phyloP scores from a whole-genome alignment of 371 early-diverging fungal species.

The Rhizopus stolonifer region DNA sequence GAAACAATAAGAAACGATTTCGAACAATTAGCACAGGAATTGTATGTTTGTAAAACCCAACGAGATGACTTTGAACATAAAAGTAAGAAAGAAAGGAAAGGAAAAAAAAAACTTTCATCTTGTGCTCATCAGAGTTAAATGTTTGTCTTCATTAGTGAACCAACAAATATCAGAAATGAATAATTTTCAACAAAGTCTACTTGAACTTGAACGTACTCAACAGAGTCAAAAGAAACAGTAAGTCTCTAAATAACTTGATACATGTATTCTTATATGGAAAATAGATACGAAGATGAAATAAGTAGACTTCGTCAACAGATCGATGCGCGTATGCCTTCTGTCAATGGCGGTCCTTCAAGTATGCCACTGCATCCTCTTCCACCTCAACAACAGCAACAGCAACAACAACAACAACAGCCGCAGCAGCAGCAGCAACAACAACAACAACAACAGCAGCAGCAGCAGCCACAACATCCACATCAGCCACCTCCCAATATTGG shows the following conservation, averaged over 20 bases:
- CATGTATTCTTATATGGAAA: no score
- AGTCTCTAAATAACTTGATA: conserved; percentile 12
- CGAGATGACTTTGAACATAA: conserved; percentile 91
- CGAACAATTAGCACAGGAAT: conserved; percentile 80
- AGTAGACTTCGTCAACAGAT: conserved; percentile 47
- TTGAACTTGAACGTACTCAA: conserved; percentile 82
- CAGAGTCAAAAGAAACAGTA: conserved; percentile 74
- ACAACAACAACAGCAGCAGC: conserved; percentile 19
- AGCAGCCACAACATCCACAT: conserved; percentile 20
- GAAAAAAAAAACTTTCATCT: no score
- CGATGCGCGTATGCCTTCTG: conserved; percentile 28
- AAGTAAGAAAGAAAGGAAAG: no score
- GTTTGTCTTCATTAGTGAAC: conserved; percentile 42
- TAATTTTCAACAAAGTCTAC: conserved; percentile 75
- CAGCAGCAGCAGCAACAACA: neutral
- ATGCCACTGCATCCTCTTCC: conserved; percentile 22
- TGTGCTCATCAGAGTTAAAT: neutral
- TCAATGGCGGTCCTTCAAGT: conserved; percentile 25
- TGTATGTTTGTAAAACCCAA: conserved; percentile 71
- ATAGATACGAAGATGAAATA: conserved; percentile 55
- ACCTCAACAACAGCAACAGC: conserved; percentile 21
- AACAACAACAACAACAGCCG: no score
- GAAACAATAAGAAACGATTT: conserved; percentile 85
- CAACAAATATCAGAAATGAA: conserved; percentile 80
- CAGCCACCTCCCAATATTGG: conserved; percentile 48